Base-by-base conservation (phyloP, 2,329 filamentous ascomycete species). In the Pseudonectria buxi region DNA sequence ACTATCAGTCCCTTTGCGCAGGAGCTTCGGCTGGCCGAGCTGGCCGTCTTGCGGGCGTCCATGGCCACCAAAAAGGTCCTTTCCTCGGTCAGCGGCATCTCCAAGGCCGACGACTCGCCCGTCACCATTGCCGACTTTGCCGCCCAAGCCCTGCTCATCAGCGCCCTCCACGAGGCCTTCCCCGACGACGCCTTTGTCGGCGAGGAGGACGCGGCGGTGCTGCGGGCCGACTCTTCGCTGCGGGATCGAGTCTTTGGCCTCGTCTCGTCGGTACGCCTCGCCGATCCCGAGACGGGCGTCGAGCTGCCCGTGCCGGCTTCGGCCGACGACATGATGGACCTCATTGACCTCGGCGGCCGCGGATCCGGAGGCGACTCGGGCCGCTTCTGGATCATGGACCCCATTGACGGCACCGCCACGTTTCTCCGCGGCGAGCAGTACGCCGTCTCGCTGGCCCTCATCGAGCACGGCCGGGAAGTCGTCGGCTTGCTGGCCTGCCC, bases 61-160 rank as follows among this genome's bases (percentile, higher is more conserved):
- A 57, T 73, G 12, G 63, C 81, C 26, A 81, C 77, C 13, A 78
- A 78, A 50, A 49, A 44, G 24, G 54, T 63, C 14, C 58, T 58
- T 27, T 51, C 51, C 53, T 61, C 39, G 56, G 78, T 47, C 61
- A 63, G 63, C 37, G 65, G 64, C 14, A 61, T 78, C 34, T 66
- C 71, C 49, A 81, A 81, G 53, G 63, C 62, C 37, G 77, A 81
- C 53, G 60, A 66, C 32, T 72, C 70, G 0, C 77, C 77, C 15
- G 78, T 82, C 33, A 81, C 78, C 1, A 69, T 78, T 26, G 76
- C 75, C 40, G 77, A 81, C 52, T 80, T 81, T 50, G 76, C 74
- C 27, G 71, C 74, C 3, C 77, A 82, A 54, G 76, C 76, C 9
- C 61, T 81, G 25, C 66, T 82, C 46, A 79, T 79, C 47, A 64